Base-by-base conservation (phyloP, 2,329 filamentous ascomycete genomes). In the Sphaceloma murrayae region DNA sequence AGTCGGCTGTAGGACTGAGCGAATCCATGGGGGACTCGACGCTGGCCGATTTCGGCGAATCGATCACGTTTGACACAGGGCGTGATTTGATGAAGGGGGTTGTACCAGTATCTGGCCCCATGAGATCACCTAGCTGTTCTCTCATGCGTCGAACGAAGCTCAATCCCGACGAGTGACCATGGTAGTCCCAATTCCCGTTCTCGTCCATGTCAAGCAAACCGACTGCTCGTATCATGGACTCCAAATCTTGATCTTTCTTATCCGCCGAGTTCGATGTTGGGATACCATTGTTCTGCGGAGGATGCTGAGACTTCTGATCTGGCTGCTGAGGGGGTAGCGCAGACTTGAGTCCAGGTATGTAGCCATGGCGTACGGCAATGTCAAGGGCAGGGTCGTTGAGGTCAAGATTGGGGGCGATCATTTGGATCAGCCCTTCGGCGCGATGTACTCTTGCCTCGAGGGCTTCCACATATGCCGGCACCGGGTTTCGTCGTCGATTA, bases 151-250 rank as follows among this genome's bases (percentile, higher is more conserved):
- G 77, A 54, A 95, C 74, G 60, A 95, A 98, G 50, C 89, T 85
- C 32, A 88, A 75, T 2, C 89, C 88, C 0, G 91, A 96, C 0
- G 89, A 95, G 51, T 85, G 83, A 36, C 91, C 91, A 58, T 94
- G 86, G 56, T 94, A 98, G 62, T 96, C 88, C 79, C 87, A 94
- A 54, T 91, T 79, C 31, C 89, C 89, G 54, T 80, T 78, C 53
- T 96, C 89, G 55, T 94, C 87, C 24, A 96, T 72, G 56, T 96
- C 89, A 13, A 98, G 72, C 58, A 88, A 84, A 26, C 89, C 91
- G 2, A 89, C 86, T 31, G 85, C 85, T 58, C 89, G 84, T 47
- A 96, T 87, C 89, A 98, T 96, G 19, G 88, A 94, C 58, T 89
- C 80, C 18, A 98, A 69, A 51, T 89, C 76, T 8, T 76, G 77